Evolutionary conservation across 305 asterid species (phyloP).

Genomic region (Fraxinus sp.): DNA sequence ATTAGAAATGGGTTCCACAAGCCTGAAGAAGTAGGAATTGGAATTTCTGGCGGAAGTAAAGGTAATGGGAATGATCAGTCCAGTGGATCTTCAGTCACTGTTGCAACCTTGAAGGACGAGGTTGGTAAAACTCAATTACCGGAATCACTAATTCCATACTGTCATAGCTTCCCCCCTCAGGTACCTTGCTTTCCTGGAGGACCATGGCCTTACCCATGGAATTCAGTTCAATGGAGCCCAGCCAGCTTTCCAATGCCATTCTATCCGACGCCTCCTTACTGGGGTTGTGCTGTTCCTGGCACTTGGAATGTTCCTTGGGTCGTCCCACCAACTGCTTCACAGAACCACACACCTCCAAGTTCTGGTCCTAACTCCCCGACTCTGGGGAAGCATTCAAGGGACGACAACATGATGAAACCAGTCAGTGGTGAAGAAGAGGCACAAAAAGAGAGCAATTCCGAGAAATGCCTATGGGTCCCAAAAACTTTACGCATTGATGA

Average conservation of each 20-base stretch:
- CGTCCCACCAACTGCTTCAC: slow-evolving; percentile 13
- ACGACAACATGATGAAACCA: slow-evolving; percentile 12
- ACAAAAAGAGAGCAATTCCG: slow-evolving; percentile 23
- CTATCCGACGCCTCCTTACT: slow-evolving; percentile 42
- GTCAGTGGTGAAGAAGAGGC: background rate
- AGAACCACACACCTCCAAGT: slow-evolving; percentile 14
- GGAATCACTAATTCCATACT: slow-evolving; percentile 33
- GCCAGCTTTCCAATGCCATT: slow-evolving; percentile 52
- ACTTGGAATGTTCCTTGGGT: slow-evolving; percentile 26
- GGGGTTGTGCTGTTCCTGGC: slow-evolving; percentile 44
- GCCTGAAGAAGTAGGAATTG: slow-evolving; percentile 39
- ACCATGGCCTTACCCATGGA: slow-evolving; percentile 77
- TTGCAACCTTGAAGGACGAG: slow-evolving; percentile 46
- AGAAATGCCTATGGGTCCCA: slow-evolving; percentile 51
- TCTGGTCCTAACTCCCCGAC: slow-evolving; percentile 25
- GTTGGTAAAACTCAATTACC: slow-evolving; percentile 35
- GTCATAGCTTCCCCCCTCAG: slow-evolving; percentile 47
- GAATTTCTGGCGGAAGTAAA: slow-evolving; percentile 36
- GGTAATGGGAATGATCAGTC: slow-evolving; percentile 44
- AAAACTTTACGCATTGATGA: slow-evolving; percentile 59
- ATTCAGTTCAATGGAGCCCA: slow-evolving; percentile 52
- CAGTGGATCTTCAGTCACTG: slow-evolving; percentile 39
- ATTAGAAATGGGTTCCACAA: slow-evolving; percentile 42
- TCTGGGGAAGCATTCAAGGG: slow-evolving; percentile 40
- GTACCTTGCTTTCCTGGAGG: slow-evolving; percentile 54